These are phyloP conservation scores for Zygoascus bituminiphila DNA, from an alignment of 805 yeast genomes.

Conservation along the genomic window DNA sequence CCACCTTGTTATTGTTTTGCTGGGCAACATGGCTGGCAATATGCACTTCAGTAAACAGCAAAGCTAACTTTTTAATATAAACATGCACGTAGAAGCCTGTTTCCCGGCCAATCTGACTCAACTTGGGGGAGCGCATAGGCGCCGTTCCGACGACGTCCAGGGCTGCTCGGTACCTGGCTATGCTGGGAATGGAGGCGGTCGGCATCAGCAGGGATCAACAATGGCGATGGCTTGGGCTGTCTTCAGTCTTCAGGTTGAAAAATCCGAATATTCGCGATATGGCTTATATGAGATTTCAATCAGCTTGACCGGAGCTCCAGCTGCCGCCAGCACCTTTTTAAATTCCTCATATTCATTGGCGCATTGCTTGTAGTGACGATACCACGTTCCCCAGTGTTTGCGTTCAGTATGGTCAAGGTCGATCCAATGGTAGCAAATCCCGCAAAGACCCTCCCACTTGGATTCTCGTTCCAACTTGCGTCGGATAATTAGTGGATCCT, in stretches of 20 bases:
- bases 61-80: too few relatives aligned
- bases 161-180: neutral
- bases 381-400: conserved; percentile 23
- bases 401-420: conserved; percentile 19
- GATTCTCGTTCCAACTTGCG: conserved; percentile 17
- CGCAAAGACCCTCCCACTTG: conserved; percentile 22
- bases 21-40: too few relatives aligned
- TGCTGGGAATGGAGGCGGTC: neutral
- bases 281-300: conserved; percentile 17
- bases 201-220: neutral
- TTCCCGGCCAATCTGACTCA: too few relatives aligned
- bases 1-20: too few relatives aligned
- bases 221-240: neutral
- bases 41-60: too few relatives aligned
- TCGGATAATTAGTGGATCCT: conserved; percentile 20
- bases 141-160: too few relatives aligned
- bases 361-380: conserved; percentile 21
- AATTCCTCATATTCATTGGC: conserved; percentile 21
- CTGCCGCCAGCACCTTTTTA: conserved; percentile 15
- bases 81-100: too few relatives aligned
- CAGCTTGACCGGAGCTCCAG: conserved; percentile 19
- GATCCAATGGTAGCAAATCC: conserved; percentile 23
- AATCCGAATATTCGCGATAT: neutral
- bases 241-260: neutral
- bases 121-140: too few relatives aligned